Evolutionary conservation across 768 basidiomycete genomes (phyloP).

Genomic region (Termitomyces sp.): DNA sequence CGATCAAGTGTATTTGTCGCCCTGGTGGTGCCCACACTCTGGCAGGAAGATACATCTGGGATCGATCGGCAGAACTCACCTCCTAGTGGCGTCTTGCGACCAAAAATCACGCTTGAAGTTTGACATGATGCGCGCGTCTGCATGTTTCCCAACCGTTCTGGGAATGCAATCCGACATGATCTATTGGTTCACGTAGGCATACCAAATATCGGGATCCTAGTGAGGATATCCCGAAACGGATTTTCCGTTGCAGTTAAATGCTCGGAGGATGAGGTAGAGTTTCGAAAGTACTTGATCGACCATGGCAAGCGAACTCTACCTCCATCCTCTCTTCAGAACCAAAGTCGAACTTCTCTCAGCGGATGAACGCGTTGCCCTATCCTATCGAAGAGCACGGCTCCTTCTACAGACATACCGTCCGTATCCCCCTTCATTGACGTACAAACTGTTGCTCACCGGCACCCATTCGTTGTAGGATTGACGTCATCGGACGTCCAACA

Average conservation of each 20-base stretch:
- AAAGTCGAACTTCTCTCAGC: constrained; percentile 37
- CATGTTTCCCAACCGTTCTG: constrained; percentile 16
- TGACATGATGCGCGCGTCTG: constrained; percentile 17
- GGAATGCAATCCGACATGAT: constrained; percentile 17
- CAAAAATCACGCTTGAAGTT: constrained; percentile 15
- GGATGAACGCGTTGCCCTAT: constrained; percentile 43
- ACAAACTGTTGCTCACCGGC: constrained; percentile 3
- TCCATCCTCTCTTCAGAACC: constrained; percentile 42
- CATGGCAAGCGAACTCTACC: constrained; percentile 35
- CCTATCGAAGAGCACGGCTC: constrained; percentile 46
- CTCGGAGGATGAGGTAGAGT: constrained; percentile 1
- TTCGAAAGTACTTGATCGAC: not conserved
- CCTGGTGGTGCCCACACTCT: constrained; percentile 15
- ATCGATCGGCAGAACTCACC: constrained; percentile 20
- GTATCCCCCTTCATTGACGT: constrained; percentile 12
- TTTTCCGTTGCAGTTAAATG: constrained; percentile 12
- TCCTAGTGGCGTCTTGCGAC: constrained; percentile 18
- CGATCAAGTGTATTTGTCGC: constrained; percentile 10
- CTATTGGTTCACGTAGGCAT: constrained; percentile 15
- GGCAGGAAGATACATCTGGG: constrained; percentile 13
- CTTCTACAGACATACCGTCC: constrained; percentile 45
- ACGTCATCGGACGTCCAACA: constrained; percentile 42
- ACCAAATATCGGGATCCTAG: constrained; percentile 13
- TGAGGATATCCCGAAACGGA: constrained; percentile 16
- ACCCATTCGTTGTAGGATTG: constrained; percentile 25